Percentiles rank a stretch among this genome's conserved stretches.
Conservation (phyloP, 2,329 filamentous ascomycete species). For the Ceratocystis huliohia region DNA sequence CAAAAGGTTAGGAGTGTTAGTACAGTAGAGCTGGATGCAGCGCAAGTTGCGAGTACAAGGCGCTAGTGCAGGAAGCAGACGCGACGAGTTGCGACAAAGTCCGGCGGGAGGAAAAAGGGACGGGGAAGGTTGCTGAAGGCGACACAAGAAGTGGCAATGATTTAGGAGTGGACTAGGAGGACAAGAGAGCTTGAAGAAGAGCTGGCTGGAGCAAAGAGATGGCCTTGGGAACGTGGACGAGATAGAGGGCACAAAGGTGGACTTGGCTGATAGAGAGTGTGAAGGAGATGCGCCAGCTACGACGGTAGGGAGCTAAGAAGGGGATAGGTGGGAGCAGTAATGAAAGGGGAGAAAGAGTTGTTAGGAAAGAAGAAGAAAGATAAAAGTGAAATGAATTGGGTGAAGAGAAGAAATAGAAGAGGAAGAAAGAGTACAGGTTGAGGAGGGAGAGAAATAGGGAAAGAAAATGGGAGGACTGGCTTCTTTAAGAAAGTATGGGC, state of each 20-base stretch:
- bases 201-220: not conserved
- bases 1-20: constrained; percentile 12
- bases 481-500: constrained; percentile 21
- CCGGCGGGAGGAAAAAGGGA: not conserved
- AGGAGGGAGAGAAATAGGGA: constrained; percentile 24
- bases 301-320: not conserved
- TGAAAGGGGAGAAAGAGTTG: not conserved
- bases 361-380: constrained; percentile 16
- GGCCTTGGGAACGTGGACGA: not conserved
- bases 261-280: not conserved
- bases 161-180: not conserved
- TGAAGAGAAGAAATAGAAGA: constrained; percentile 26
- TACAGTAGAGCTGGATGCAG: not conserved
- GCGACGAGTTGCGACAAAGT: not conserved
- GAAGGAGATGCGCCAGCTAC: not conserved
- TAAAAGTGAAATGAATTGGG: constrained; percentile 21
- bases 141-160: not conserved
- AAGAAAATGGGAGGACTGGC: constrained; percentile 23
- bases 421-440: constrained; percentile 25
- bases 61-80: not conserved
- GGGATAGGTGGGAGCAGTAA: not conserved
- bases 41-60: not conserved
- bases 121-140: not conserved
- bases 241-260: not conserved
- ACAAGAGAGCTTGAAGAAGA: not conserved